These are phyloP conservation scores for Paracorniculantispora psalliotae DNA, from an alignment of 2,329 filamentous ascomycete genomes.

Conservation along the genomic window DNA sequence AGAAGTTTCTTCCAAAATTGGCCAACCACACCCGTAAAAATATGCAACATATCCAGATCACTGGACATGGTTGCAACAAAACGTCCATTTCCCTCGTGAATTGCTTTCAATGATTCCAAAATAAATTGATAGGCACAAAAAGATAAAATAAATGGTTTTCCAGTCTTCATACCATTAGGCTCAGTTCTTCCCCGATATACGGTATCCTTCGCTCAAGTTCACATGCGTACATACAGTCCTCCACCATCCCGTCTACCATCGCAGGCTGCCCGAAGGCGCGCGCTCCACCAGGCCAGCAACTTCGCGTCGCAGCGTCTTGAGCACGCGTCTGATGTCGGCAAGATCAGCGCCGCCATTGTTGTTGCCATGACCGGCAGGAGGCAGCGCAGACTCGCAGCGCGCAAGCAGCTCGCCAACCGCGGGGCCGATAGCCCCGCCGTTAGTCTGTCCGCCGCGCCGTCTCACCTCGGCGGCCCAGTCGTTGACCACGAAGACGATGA, in stretches of 20 bases:
- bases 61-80: neutral
- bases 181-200: neutral
- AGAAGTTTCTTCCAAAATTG: neutral
- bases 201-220: neutral
- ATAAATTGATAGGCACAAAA: neutral
- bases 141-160: neutral
- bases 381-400: constrained; percentile 43
- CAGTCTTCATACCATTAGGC: neutral
- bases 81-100: neutral
- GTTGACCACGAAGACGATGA: constrained; percentile 46
- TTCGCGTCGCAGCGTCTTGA: constrained; percentile 39
- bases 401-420: constrained; percentile 47
- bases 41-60: neutral
- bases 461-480: constrained; percentile 47
- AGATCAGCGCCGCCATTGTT: constrained; percentile 44
- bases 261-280: constrained; percentile 37
- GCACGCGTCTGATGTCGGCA: constrained; percentile 37
- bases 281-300: constrained; percentile 41
- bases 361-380: constrained; percentile 32
- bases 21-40: neutral
- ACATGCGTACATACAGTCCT: neutral
- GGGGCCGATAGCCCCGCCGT: constrained; percentile 34
- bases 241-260: constrained; percentile 23
- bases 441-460: constrained; percentile 38
- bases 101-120: constrained; percentile 5